Evolutionary conservation across 202 grass and related monocot genomes (phyloP), one percentile per base, ranked within the genome.

Genomic region (Bolboschoenoplectus hybrid): DNA sequence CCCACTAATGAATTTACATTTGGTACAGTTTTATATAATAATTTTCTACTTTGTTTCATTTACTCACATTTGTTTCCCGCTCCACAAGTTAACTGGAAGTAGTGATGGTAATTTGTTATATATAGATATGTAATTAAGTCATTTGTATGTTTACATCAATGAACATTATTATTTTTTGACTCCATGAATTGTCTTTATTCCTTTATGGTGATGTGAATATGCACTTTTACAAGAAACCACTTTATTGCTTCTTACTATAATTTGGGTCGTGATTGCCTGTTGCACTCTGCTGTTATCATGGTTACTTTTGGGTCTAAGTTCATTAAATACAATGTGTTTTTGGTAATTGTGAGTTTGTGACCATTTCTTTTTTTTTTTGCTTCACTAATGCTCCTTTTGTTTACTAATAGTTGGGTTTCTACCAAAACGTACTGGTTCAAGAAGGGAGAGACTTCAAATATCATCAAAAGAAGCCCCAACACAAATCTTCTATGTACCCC

Each of bases 401-500:
- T 80, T 62, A 81, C 70, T 66, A 87, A 85, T 91, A 99, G 97
- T 99, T 68, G 97, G 93, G 17, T 99, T 99, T 92, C 91, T 96
- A 89, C 90, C 93, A 76, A 99, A 92, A 82, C 89, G 92, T 91
- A 82, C 89, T 81, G 85, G 88, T 65, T 88, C 90, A 86, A 94
- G 97, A 88, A 94, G 81, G 81, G 88, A 88, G 38, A 92, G 89
- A 85, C 93, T 99, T 82, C 86, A 89, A 74, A 84, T 94, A 88
- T 92, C 93, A 89, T 80, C 97, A 67, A 71, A 86, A 91, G 90
- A 93, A 88, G 82, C 92, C 67, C 65, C 87, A 66, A 99, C 97
- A 82, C 97, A 99, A 85, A 89, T 99, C 85, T 99, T 91, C 67
- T 97, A 91, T 91, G 93, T 94, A 81, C 90, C 97, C 75, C 97